Percentiles rank a stretch among this genome's conserved stretches.
These are phyloP conservation scores for Pyricularia sp. DNA, from an alignment of 2,329 filamentous ascomycete species.

Conservation along the genomic window DNA sequence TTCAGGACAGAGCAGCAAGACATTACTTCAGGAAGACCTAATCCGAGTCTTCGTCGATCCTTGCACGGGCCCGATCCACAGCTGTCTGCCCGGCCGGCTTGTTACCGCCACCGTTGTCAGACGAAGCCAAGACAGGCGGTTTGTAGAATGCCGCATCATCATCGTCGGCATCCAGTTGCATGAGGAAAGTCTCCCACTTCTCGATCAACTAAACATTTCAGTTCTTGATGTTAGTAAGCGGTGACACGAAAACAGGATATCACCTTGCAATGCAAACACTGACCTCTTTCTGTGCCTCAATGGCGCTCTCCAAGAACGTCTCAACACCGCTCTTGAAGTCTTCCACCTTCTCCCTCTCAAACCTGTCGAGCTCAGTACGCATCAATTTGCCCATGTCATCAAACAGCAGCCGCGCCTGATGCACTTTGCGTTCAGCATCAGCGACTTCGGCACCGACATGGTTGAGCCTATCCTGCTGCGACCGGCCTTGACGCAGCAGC, in stretches of 20 bases:
- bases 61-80: slow-evolving; percentile 48
- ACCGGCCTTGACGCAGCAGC: slow-evolving; percentile 86
- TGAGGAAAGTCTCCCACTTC: slow-evolving; percentile 96
- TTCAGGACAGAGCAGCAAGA: not conserved
- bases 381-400: slow-evolving; percentile 96
- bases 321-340: slow-evolving; percentile 98
- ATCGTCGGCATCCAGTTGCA: slow-evolving; percentile 92
- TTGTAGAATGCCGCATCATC: slow-evolving; percentile 63
- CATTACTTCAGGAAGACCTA: slow-evolving; percentile 21
- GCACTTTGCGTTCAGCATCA: slow-evolving; percentile 89
- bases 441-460: slow-evolving; percentile 87
- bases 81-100: slow-evolving; percentile 48
- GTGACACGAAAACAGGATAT: not conserved
- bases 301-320: slow-evolving; percentile 92
- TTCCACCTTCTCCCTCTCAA: slow-evolving; percentile 95
- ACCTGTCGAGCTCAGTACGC: slow-evolving; percentile 82
- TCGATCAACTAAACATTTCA: slow-evolving; percentile 49
- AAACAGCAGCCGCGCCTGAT: slow-evolving; percentile 82
- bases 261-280: slow-evolving; percentile 19
- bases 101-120: slow-evolving; percentile 14
- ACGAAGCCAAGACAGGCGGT: slow-evolving; percentile 45
- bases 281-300: slow-evolving; percentile 98
- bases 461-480: slow-evolving; percentile 89
- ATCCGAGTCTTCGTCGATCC: slow-evolving; percentile 51
- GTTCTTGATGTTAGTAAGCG: slow-evolving; percentile 13